phyloP scores from a whole-genome alignment of 345 rosid species.

The Eucalyptus fibrosa region DNA sequence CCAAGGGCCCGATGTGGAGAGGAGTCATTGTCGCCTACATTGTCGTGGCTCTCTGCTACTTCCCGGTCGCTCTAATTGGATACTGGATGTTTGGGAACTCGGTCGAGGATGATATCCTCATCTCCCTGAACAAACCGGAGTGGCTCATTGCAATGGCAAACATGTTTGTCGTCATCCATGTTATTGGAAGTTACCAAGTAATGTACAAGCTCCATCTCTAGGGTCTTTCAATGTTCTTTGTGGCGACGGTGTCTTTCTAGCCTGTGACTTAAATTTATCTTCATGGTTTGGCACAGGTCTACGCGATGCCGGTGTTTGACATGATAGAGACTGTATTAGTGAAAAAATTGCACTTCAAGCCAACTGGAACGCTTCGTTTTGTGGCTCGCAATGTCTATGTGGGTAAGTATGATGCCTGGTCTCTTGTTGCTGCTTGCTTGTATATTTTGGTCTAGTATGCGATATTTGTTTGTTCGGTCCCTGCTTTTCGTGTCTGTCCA shows the following conservation, averaged over 20 bases:
- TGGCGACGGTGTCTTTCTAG: no score
- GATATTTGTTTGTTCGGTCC: neutral
- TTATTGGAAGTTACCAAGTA: slow-evolving; percentile 80
- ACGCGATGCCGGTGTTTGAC: slow-evolving; percentile 77
- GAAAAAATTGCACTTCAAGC: slow-evolving; percentile 42
- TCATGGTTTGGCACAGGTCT: slow-evolving; percentile 16
- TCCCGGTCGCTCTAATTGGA: slow-evolving; percentile 71
- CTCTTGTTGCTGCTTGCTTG: neutral
- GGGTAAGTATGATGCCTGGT: slow-evolving; percentile 16
- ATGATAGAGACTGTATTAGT: slow-evolving; percentile 66
- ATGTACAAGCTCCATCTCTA: neutral
- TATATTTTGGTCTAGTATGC: neutral
- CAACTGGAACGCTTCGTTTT: slow-evolving; percentile 32
- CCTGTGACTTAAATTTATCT: neutral
- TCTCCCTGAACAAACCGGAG: slow-evolving; percentile 51
- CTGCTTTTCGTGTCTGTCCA: neutral
- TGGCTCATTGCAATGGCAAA: slow-evolving; percentile 72
- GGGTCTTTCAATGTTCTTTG: neutral
- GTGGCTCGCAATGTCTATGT: slow-evolving; percentile 37
- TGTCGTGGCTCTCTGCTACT: slow-evolving; percentile 67
- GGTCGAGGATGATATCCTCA: slow-evolving; percentile 52
- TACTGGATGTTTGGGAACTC: slow-evolving; percentile 47
- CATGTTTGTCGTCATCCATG: slow-evolving; percentile 63
- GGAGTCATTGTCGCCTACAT: slow-evolving; percentile 68
- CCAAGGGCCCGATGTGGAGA: slow-evolving; percentile 84